phyloP scores from a whole-genome alignment of 139 green algal genomes.

The Micractinium conductrix region DNA sequence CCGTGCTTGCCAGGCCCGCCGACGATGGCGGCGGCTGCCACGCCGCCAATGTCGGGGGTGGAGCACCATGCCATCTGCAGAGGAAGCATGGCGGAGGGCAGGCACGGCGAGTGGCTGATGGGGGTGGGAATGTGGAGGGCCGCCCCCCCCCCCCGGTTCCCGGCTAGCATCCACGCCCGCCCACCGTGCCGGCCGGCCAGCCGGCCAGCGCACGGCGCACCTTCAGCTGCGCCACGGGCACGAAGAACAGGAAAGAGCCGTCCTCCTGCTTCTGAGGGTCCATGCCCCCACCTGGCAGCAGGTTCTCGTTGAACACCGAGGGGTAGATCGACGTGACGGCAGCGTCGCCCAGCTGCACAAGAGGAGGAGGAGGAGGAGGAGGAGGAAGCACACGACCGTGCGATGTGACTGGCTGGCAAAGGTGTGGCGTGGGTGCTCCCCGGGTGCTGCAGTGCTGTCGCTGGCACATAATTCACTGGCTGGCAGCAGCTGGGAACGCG shows the following conservation, averaged over 20 bases:
- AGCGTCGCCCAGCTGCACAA: conserved; percentile 9
- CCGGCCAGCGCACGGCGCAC: no score
- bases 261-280: conserved; percentile 22
- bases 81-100: neutral
- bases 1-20: conserved; percentile 10
- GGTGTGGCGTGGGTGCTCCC: no score
- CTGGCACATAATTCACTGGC: no score
- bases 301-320: conserved; percentile 32
- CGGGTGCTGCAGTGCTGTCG: no score
- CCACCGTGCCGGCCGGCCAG: no score
- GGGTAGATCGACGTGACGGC: neutral
- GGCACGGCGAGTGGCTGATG: neutral
- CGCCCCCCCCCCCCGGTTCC: no score
- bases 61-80: conserved; percentile 26
- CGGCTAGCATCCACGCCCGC: no score
- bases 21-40: conserved; percentile 35
- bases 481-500: no score
- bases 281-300: conserved; percentile 39
- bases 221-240: conserved; percentile 10
- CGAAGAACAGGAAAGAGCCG: conserved; percentile 15
- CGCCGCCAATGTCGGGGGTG: conserved; percentile 34
- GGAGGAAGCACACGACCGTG: no score
- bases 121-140: neutral
- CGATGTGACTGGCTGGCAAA: no score
- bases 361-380: no score